Evolutionary conservation across 1,139 yeast species (phyloP), one percentile per base, ranked within the genome.

Genomic region (Candida labiduridarum): DNA sequence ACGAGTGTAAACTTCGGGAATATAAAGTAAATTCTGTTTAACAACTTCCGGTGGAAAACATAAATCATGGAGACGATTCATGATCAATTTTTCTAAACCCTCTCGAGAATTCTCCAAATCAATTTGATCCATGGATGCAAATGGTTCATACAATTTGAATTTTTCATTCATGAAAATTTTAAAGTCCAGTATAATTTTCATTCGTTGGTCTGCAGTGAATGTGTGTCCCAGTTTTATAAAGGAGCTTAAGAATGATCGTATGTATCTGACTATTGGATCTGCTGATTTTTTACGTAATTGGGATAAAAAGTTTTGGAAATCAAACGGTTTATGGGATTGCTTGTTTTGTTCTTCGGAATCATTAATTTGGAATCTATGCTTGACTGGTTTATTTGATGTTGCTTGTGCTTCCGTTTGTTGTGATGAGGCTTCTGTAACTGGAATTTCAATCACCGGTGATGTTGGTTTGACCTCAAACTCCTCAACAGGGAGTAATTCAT

Each of bases 71-170:
- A 95, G 68, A 57, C 97, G 76, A 53, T 94, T 92, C 96, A 92
- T 90, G 9, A 95, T 76, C 40, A 95, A 76, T 64, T 95, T 95
- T 66, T 95, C 99, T 64, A 94, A 78, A 0, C 99, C 99, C 62
- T 91, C 97, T 55, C 87, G 72, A 1, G 96, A 87, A 61, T 92
- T 92, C 43, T 80, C 84, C 52, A 87, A 71, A 33, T 78, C 78
- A 3, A 75, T 80, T 19, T 80, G 77, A 47, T 71, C 82, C 77
- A 91, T 79, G 2, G 82, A 73, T 31, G 82, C 78, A 66, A 92
- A 94, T 0, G 97, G 98, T 55, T 87, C 89, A 59, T 77, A 86
- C 10, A 76, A 66, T 4, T 69, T 60, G 71, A 90, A 83, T 61
- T 89, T 89, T 29, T 77, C 84, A 52, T 78, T 80, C 57, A 92